A percentile compares a stretch with the other conserved stretches of the same genome.
Conservation (phyloP, 139 green algal species). For the Ettlia oleoabundans region DNA sequence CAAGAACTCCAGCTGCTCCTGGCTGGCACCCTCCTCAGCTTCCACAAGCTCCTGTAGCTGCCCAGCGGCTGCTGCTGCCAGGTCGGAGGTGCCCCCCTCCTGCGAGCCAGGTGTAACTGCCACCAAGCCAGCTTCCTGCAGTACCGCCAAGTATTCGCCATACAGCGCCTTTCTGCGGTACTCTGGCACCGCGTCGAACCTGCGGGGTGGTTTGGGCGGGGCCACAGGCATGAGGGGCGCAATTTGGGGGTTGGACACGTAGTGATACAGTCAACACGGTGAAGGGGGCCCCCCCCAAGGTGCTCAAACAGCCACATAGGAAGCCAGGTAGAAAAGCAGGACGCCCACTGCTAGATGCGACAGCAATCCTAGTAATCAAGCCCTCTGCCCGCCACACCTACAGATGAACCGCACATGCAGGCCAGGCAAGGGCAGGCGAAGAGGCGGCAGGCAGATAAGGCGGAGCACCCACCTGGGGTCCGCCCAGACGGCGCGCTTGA, state of each 20-base stretch:
- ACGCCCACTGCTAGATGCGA: too few species aligned
- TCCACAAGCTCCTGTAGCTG: neutral
- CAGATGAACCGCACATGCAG: too few species aligned
- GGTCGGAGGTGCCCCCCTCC: neutral
- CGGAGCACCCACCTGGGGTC: slow-evolving; percentile 20
- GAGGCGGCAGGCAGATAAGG: too few species aligned
- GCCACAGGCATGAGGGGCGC: neutral
- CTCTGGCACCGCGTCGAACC: slow-evolving; percentile 46
- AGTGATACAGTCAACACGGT: too few species aligned
- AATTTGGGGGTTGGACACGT: too few species aligned
- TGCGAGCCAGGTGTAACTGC: too few species aligned
- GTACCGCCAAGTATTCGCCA: slow-evolving; percentile 17
- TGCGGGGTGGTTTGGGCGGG: slow-evolving; percentile 15
- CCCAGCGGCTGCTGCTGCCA: neutral
- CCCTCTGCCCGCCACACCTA: too few species aligned
- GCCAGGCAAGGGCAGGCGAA: too few species aligned
- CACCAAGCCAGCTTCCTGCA: slow-evolving; percentile 35
- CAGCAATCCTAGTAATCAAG: too few species aligned
- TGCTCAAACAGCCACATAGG: too few species aligned
- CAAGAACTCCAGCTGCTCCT: slow-evolving; percentile 39
- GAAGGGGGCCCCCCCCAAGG: too few species aligned
- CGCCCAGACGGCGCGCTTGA: slow-evolving; percentile 26
- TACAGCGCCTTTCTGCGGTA: slow-evolving; percentile 39
- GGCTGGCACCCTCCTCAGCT: neutral
- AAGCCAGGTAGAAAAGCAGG: too few species aligned